A percentile compares a stretch with the other conserved stretches of the same genome.
Evolutionary conservation across 805 yeast species (phyloP).

Genomic region (Metahyphopichia silvanorum): DNA sequence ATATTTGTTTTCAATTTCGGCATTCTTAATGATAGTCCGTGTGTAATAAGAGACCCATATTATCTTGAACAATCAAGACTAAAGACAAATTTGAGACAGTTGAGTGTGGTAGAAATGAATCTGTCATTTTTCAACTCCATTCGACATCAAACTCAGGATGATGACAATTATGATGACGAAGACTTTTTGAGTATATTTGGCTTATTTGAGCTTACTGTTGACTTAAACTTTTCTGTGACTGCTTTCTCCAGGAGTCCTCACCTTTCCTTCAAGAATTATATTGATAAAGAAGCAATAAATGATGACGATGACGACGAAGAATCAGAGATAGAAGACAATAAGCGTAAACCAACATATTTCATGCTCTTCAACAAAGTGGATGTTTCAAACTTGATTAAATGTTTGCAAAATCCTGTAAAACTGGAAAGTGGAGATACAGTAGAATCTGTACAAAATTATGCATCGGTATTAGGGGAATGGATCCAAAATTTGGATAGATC

Average conservation of each 20-base stretch:
- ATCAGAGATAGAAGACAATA: no score
- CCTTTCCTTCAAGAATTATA: conserved; percentile 1
- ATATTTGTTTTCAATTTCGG: conserved; percentile 33
- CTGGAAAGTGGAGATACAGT: conserved; percentile 6
- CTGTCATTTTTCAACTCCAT: no score
- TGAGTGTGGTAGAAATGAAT: not conserved
- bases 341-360: conserved; percentile 1
- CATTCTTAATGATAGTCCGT: conserved; percentile 19
- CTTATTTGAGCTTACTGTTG: conserved; percentile 14
- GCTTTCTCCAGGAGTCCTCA: conserved; percentile 5
- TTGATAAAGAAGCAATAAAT: conserved; percentile 1
- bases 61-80: not conserved
- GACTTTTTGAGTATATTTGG: conserved; percentile 10
- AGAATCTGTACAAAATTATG: conserved; percentile 23
- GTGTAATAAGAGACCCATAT: conserved; percentile 11
- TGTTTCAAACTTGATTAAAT: not conserved
- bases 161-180: conserved; percentile 14
- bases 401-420: not conserved
- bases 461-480: conserved; percentile 23
- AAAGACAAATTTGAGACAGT: not conserved
- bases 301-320: not conserved
- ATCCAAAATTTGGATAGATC: conserved; percentile 4
- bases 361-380: not conserved
- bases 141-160: no score
- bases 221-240: conserved; percentile 10